Conservation (phyloP, 2,329 filamentous ascomycete species). For the Ambrosiella cleistominuta region DNA sequence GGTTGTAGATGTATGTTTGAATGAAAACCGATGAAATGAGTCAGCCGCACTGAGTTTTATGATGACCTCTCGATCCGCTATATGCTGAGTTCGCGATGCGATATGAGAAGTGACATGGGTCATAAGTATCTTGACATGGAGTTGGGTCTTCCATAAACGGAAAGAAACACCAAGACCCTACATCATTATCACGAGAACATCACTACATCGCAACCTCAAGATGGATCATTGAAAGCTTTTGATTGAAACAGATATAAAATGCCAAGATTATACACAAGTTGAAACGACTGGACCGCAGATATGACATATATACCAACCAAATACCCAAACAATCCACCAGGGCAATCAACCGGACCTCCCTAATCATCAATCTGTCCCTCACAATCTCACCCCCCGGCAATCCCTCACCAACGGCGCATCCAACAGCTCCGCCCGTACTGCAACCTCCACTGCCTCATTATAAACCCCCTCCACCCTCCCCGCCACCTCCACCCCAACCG, state of each 20-base stretch:
- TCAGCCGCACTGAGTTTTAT: too few species aligned
- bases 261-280: not conserved
- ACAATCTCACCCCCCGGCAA: conserved; percentile 1
- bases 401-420: conserved; percentile 8
- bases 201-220: too few species aligned
- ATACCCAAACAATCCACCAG: not conserved
- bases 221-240: too few species aligned
- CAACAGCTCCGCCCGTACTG: conserved; percentile 5
- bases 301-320: not conserved
- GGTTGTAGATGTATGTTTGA: not conserved
- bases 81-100: not conserved
- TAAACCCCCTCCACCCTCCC: conserved; percentile 4
- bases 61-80: too few species aligned
- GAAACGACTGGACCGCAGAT: not conserved
- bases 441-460: conserved; percentile 8
- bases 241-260: not conserved
- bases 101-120: not conserved
- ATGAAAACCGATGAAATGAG: too few species aligned
- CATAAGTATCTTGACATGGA: not conserved
- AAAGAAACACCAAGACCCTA: not conserved
- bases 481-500: conserved; percentile 4
- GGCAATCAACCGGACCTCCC: not conserved
- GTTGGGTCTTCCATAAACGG: not conserved
- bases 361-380: not conserved
- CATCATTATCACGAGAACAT: too few species aligned